A percentile compares a stretch with the other conserved stretches of the same genome.
Conservation (phyloP, 2,329 filamentous ascomycete genomes). For the Dothiorella sarmentorum region DNA sequence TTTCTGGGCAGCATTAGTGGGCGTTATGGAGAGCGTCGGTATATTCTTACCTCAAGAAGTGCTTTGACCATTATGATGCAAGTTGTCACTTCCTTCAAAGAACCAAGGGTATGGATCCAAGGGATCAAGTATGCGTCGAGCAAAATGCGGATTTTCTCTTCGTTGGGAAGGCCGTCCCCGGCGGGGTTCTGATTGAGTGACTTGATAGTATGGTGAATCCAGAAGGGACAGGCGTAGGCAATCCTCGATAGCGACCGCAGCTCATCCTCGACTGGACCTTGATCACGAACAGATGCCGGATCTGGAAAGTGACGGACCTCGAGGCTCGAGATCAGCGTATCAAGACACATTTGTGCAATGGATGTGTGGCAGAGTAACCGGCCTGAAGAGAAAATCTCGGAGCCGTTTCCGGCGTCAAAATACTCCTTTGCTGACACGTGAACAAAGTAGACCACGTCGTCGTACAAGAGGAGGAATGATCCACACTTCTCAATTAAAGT, state of each 20-base stretch:
- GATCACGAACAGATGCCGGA: not conserved
- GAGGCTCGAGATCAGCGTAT: not conserved
- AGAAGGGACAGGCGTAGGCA: not conserved
- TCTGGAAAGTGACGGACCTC: not conserved
- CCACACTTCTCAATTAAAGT: slow-evolving; percentile 37
- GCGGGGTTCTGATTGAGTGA: not conserved
- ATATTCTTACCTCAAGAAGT: not conserved
- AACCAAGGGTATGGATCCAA: not conserved
- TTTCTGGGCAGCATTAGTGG: not conserved
- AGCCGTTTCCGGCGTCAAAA: slow-evolving; percentile 22
- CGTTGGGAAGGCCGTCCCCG: not conserved
- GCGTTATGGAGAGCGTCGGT: not conserved
- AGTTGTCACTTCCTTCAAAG: not conserved
- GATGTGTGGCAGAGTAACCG: not conserved
- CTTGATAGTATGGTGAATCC: not conserved
- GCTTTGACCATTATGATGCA: not conserved
- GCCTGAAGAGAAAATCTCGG: not conserved
- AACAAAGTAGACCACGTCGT: slow-evolving; percentile 35
- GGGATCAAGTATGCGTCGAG: not conserved
- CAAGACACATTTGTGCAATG: not conserved
- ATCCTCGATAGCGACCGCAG: not conserved
- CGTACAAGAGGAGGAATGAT: slow-evolving; percentile 40
- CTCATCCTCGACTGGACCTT: not conserved
- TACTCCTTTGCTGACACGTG: slow-evolving; percentile 48
- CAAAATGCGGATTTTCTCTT: not conserved